These are phyloP conservation scores for Cyclotella atomus DNA, from an alignment of 108 stramenopile genomes.

Conservation along the genomic window DNA sequence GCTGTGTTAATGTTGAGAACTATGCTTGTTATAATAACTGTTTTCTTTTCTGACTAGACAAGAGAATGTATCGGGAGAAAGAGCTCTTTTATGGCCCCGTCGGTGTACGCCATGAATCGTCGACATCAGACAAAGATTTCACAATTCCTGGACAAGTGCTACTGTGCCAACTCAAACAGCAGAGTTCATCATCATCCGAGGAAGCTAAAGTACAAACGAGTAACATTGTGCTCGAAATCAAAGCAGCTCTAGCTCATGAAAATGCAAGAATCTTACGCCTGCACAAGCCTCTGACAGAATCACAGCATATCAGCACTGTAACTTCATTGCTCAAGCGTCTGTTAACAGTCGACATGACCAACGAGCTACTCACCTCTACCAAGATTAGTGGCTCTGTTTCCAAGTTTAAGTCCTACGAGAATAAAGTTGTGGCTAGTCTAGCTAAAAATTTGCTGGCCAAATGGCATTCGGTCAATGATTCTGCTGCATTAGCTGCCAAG, in stretches of 20 bases:
- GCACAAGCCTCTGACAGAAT: neutral
- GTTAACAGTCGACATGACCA: neutral
- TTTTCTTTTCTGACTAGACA: neutral
- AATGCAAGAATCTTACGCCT: constrained; percentile 4
- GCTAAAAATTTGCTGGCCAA: neutral
- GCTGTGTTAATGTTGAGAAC: neutral
- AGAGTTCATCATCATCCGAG: neutral
- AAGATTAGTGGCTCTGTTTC: neutral
- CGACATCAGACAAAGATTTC: neutral
- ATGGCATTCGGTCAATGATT: neutral
- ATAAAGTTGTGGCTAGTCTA: neutral
- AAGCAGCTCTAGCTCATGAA: neutral
- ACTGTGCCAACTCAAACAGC: neutral
- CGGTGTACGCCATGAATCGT: neutral
- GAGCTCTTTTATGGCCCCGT: constrained; percentile 4
- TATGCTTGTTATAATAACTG: neutral
- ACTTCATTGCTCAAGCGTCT: neutral
- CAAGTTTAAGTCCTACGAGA: neutral
- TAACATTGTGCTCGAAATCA: neutral
- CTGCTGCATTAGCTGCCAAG: neutral
- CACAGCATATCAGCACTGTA: neutral
- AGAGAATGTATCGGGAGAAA: neutral
- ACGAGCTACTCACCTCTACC: neutral
- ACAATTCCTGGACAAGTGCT: neutral
- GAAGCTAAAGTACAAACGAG: neutral